Evolutionary conservation across 2,329 filamentous ascomycete species (phyloP).

Genomic region (Sarocladium strictum): DNA sequence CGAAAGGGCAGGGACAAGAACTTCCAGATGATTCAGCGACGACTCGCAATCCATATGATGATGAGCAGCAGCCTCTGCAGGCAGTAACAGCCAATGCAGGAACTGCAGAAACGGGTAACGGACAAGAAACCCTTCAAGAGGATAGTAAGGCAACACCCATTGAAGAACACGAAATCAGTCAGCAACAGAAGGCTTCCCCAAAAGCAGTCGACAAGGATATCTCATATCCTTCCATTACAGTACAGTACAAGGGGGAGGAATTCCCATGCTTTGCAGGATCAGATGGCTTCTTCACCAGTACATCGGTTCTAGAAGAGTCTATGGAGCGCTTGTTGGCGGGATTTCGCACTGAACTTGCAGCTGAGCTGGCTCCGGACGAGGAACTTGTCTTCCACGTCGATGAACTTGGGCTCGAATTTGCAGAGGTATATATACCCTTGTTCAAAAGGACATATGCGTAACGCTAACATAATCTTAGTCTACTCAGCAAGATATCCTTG

Average conservation of each 20-base stretch:
- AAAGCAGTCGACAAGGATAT: slow-evolving; percentile 10
- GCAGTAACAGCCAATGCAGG: background rate
- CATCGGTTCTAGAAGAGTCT: slow-evolving; percentile 34
- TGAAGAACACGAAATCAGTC: background rate
- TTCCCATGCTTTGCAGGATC: slow-evolving; percentile 34
- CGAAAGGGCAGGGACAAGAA: background rate
- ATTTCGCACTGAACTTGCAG: slow-evolving; percentile 38
- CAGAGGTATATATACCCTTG: slow-evolving; percentile 33
- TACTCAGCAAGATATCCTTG: slow-evolving; percentile 25
- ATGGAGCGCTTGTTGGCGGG: slow-evolving; percentile 38
- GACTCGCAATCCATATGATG: background rate
- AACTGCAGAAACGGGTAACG: background rate
- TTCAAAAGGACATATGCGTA: background rate
- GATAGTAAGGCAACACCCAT: background rate
- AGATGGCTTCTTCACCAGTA: slow-evolving; percentile 39
- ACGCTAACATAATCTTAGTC: slow-evolving; percentile 28
- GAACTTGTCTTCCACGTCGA: slow-evolving; percentile 47
- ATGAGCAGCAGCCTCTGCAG: background rate
- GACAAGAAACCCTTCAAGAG: background rate
- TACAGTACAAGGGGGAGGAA: slow-evolving; percentile 37
- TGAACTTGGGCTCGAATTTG: slow-evolving; percentile 46
- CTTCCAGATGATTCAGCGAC: background rate
- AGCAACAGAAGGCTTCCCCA: slow-evolving; percentile 3
- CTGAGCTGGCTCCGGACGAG: slow-evolving; percentile 39
- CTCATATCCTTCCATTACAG: slow-evolving; percentile 31